Conservation (phyloP, 768 basidiomycete genomes). For the Boletus reticuloceps region DNA sequence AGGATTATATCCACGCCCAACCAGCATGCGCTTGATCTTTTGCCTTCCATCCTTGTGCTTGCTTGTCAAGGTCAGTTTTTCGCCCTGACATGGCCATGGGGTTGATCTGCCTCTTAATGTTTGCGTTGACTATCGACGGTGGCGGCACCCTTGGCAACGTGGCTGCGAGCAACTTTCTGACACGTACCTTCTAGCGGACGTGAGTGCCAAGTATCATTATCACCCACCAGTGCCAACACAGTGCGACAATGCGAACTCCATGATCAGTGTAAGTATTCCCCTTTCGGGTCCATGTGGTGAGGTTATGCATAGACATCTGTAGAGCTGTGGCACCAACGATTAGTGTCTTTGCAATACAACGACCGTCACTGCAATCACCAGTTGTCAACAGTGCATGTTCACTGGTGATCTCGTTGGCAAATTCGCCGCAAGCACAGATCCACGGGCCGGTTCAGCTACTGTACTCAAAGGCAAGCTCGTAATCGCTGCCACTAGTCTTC, state of each 20-base stretch:
- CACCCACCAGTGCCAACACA: conserved; percentile 21
- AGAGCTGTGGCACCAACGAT: conserved; percentile 44
- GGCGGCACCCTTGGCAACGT: conserved; percentile 36
- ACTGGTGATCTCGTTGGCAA: conserved; percentile 43
- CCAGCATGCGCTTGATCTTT: conserved; percentile 28
- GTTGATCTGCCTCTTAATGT: conserved; percentile 20
- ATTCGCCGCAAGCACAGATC: conserved; percentile 49
- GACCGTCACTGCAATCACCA: conserved; percentile 33
- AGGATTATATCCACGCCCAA: conserved; percentile 26
- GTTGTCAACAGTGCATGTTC: conserved; percentile 53
- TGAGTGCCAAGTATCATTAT: conserved; percentile 16
- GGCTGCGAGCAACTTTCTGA: conserved; percentile 39
- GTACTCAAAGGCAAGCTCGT: conserved; percentile 51
- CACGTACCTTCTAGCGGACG: conserved; percentile 24
- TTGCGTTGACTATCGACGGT: conserved; percentile 51
- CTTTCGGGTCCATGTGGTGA: background rate
- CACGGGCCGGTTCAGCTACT: conserved; percentile 55
- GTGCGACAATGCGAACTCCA: conserved; percentile 26
- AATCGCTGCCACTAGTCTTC: background rate
- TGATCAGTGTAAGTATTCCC: conserved; percentile 23
- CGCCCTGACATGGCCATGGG: background rate
- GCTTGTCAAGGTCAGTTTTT: conserved; percentile 56
- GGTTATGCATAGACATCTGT: background rate
- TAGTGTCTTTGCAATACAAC: conserved; percentile 52
- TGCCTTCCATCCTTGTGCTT: conserved; percentile 39